Evolutionary conservation across 2,329 filamentous ascomycete species (phyloP).

Genomic region (Colletotrichum graminicola): DNA sequence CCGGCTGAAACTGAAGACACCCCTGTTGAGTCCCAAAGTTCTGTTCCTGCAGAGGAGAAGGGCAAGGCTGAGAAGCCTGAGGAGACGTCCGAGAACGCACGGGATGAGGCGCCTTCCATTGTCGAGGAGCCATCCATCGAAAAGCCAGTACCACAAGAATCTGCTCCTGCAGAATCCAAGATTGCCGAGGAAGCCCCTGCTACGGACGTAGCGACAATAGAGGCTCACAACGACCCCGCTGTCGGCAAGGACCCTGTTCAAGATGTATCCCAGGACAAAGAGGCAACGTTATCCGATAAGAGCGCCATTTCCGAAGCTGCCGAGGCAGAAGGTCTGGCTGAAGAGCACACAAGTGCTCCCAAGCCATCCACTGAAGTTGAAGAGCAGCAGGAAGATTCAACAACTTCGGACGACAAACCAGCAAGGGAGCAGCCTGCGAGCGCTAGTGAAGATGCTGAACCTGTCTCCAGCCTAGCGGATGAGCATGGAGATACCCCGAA

Average conservation of each 20-base stretch:
- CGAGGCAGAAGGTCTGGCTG: neutral
- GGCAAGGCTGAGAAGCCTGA: neutral
- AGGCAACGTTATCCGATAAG: neutral
- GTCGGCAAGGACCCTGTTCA: neutral
- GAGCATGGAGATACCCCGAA: conserved; percentile 28
- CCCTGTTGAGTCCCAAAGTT: neutral
- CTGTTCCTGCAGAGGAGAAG: neutral
- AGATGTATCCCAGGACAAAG: neutral
- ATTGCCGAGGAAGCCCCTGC: conserved; percentile 3
- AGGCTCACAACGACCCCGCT: neutral
- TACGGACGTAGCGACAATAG: neutral
- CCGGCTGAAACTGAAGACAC: neutral
- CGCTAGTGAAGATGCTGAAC: neutral
- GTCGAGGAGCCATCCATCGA: neutral
- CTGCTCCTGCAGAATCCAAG: neutral
- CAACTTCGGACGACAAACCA: conserved; percentile 2
- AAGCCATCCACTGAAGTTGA: neutral
- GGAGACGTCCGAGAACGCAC: neutral
- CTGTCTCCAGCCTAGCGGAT: conserved; percentile 28
- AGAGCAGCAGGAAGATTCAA: neutral
- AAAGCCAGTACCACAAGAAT: neutral
- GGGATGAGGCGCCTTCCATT: neutral
- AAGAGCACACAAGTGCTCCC: neutral
- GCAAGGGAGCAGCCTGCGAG: conserved; percentile 29
- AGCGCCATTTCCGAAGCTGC: neutral